Evolutionary conservation across 1,284 basidiomycete genomes (phyloP).

Genomic region (Cutaneotrichosporon cyanovorans): DNA sequence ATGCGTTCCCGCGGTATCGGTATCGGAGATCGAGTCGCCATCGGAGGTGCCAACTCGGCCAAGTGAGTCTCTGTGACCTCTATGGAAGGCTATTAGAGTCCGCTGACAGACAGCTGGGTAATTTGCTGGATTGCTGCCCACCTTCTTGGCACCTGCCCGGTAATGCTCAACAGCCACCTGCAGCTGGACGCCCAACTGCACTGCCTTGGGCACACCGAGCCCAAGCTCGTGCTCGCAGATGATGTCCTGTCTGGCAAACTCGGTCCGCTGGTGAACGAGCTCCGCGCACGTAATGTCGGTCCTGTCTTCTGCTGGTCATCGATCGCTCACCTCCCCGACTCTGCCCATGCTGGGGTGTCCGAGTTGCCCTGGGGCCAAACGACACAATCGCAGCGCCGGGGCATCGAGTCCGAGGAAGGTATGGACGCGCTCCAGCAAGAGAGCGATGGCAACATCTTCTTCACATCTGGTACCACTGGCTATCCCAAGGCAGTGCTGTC

Average conservation of each 20-base stretch:
- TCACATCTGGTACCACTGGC: constrained; percentile 21
- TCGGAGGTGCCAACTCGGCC: constrained; percentile 21
- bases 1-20: constrained; percentile 27
- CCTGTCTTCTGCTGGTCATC: constrained; percentile 6
- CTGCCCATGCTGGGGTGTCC: neutral
- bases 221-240: constrained; percentile 30
- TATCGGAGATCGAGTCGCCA: constrained; percentile 27
- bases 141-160: constrained; percentile 33
- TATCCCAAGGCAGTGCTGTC: constrained; percentile 37
- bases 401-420: constrained; percentile 1
- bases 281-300: constrained; percentile 1
- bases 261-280: constrained; percentile 4
- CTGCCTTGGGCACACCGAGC: constrained; percentile 23
- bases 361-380: too few species aligned
- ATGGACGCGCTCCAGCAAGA: constrained; percentile 27
- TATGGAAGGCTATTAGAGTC: too few species aligned
- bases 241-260: constrained; percentile 24
- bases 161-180: constrained; percentile 23
- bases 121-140: constrained; percentile 32
- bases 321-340: neutral
- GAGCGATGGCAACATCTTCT: constrained; percentile 37
- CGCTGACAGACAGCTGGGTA: constrained; percentile 30
- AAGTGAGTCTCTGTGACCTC: constrained; percentile 13
- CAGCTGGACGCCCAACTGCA: constrained; percentile 12
- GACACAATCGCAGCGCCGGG: neutral